Evolutionary conservation across 805 yeast species (phyloP).

Genomic region (Sugiyamaella americana): DNA sequence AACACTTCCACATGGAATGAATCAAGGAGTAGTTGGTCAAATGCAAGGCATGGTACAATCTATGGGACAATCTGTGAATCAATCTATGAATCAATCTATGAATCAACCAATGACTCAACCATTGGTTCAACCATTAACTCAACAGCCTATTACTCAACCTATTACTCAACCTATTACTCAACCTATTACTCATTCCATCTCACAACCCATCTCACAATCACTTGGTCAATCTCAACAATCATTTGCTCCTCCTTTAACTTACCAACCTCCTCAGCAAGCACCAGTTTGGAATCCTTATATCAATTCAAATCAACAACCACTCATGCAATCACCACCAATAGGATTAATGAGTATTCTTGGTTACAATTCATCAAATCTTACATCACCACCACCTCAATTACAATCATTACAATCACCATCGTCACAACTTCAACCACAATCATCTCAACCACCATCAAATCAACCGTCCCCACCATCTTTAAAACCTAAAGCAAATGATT

Average conservation of each 20-base stretch:
- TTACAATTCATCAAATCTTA: too few relatives aligned
- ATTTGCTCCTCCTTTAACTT: not conserved
- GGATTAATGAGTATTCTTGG: too few relatives aligned
- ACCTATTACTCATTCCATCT: not conserved
- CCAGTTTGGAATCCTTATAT: not conserved
- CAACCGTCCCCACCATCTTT: not conserved
- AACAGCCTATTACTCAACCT: not conserved
- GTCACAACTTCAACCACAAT: not conserved
- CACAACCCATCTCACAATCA: not conserved
- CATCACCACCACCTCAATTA: not conserved
- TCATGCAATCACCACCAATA: not conserved
- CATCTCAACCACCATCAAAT: not conserved
- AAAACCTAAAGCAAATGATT: not conserved
- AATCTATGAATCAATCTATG: conserved; percentile 1
- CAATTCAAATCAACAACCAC: not conserved
- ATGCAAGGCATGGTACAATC: not conserved
- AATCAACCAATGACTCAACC: not conserved
- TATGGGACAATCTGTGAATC: conserved; percentile 7
- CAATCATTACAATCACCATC: conserved; percentile 3
- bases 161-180: not conserved
- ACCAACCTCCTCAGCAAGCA: not conserved
- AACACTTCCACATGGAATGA: conserved; percentile 6
- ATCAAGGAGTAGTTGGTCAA: not conserved
- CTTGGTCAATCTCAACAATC: not conserved
- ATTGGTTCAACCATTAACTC: not conserved